A percentile compares a stretch with the other conserved stretches of the same genome.
These are phyloP conservation scores for Prunus persica DNA, from an alignment of 306 rosid genomes.

Conservation along the genomic window DNA sequence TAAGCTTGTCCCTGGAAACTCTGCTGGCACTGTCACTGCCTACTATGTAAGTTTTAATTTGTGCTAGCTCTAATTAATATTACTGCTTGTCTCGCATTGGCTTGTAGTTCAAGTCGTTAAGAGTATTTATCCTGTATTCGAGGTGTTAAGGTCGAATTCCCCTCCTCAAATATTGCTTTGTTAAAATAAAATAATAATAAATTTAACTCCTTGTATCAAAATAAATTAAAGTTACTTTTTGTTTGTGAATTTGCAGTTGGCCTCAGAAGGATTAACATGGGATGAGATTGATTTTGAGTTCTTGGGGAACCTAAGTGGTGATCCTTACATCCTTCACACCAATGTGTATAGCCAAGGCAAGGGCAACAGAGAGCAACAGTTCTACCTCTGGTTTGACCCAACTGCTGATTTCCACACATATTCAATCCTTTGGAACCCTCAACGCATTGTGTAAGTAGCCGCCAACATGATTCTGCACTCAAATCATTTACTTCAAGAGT, in stretches of 20 bases:
- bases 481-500: not conserved
- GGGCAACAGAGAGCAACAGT: constrained; percentile 67
- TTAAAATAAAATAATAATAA: no score
- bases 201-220: no score
- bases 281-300: constrained; percentile 80
- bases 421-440: constrained; percentile 67
- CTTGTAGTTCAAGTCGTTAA: constrained; percentile 27
- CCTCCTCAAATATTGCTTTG: no score
- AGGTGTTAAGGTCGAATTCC: no score
- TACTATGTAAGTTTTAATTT: constrained; percentile 44
- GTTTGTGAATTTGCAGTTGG: no score
- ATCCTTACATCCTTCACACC: constrained; percentile 69
- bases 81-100: not conserved
- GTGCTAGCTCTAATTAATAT: no score
- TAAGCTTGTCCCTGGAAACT: constrained; percentile 72
- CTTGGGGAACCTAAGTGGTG: constrained; percentile 66
- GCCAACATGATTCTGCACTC: not conserved
- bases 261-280: constrained; percentile 31
- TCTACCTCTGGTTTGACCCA: constrained; percentile 78
- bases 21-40: constrained; percentile 83
- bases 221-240: no score
- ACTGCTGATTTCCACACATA: constrained; percentile 70
- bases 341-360: constrained; percentile 68
- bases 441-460: constrained; percentile 41
- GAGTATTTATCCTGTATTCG: no score